These are phyloP conservation scores for Flagelloscypha sp. DNA, from an alignment of 768 basidiomycete genomes.

Conservation along the genomic window DNA sequence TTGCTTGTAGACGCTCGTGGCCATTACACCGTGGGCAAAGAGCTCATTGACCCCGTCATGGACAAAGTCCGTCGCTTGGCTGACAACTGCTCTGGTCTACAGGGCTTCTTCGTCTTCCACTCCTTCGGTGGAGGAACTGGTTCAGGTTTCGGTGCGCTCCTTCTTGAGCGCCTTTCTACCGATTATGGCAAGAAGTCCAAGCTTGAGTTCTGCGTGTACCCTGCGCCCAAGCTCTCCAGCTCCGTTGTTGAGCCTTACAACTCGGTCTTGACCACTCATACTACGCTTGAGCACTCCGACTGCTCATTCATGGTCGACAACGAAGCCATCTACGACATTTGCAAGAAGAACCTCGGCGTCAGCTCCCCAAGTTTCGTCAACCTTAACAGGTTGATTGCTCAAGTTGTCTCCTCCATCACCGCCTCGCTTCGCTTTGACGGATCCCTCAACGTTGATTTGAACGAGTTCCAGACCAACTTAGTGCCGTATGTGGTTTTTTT, in stretches of 20 bases:
- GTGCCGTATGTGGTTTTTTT: slow-evolving; percentile 64
- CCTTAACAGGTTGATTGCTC: slow-evolving; percentile 93
- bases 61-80: slow-evolving; percentile 92
- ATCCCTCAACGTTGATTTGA: slow-evolving; percentile 63
- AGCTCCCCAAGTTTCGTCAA: slow-evolving; percentile 84
- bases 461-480: slow-evolving; percentile 98
- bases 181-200: slow-evolving; percentile 99
- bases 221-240: slow-evolving; percentile 85
- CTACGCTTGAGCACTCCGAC: slow-evolving; percentile 96
- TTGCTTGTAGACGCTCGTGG: slow-evolving; percentile 77
- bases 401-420: slow-evolving; percentile 97
- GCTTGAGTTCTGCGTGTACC: slow-evolving; percentile 96
- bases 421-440: slow-evolving; percentile 74
- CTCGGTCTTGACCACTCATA: slow-evolving; percentile 93
- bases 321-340: slow-evolving; percentile 70
- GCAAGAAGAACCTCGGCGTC: slow-evolving; percentile 87
- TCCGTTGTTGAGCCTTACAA: slow-evolving; percentile 99
- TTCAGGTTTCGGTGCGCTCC: slow-evolving; percentile 94
- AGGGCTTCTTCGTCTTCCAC: slow-evolving; percentile 99
- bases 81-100: slow-evolving; percentile 93
- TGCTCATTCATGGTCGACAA: slow-evolving; percentile 99
- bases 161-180: slow-evolving; percentile 90
- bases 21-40: slow-evolving; percentile 98
- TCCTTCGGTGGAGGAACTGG: slow-evolving; percentile 99
- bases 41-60: slow-evolving; percentile 92